Evolutionary conservation across 495 filamentous ascomycete species (phyloP).

Genomic region (Sphaerosporella brunnea): DNA sequence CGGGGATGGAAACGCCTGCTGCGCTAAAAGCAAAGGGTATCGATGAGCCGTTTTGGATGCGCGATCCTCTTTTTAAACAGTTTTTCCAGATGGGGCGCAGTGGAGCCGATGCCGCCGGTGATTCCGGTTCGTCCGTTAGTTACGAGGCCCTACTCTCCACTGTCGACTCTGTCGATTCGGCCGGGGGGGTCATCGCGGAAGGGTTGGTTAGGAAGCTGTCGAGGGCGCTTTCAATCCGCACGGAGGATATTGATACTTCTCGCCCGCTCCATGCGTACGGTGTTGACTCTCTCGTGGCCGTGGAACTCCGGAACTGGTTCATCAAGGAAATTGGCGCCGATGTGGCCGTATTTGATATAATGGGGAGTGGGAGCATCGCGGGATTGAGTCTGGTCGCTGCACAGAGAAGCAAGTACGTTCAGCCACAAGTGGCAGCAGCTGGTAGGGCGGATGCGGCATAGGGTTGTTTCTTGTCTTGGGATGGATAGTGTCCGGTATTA

Average conservation of each 20-base stretch:
- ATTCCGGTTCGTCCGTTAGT: not conserved
- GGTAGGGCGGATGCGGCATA: not conserved
- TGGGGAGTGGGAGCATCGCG: slow-evolving; percentile 4
- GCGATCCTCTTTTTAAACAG: not conserved
- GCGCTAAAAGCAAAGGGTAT: slow-evolving; percentile 19
- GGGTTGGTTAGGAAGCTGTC: slow-evolving; percentile 26
- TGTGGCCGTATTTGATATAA: slow-evolving; percentile 36
- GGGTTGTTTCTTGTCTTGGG: not conserved
- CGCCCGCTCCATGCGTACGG: slow-evolving; percentile 34
- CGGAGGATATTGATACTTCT: slow-evolving; percentile 35
- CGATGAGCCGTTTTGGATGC: not conserved
- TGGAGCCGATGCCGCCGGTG: slow-evolving; percentile 3
- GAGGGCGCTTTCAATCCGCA: slow-evolving; percentile 35
- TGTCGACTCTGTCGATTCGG: slow-evolving; percentile 31
- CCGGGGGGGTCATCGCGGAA: slow-evolving; percentile 31
- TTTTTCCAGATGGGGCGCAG: not conserved
- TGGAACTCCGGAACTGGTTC: slow-evolving; percentile 38
- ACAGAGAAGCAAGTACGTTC: not conserved
- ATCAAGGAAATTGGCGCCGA: slow-evolving; percentile 35
- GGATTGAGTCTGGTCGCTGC: not conserved
- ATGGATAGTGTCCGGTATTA: not conserved
- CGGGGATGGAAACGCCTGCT: not conserved
- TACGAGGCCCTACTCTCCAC: slow-evolving; percentile 3
- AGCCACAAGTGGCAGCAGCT: not conserved
- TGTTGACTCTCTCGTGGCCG: slow-evolving; percentile 37